Evolutionary conservation across 257 asterid genomes (phyloP).

Genomic region (Solanum rostratum): DNA sequence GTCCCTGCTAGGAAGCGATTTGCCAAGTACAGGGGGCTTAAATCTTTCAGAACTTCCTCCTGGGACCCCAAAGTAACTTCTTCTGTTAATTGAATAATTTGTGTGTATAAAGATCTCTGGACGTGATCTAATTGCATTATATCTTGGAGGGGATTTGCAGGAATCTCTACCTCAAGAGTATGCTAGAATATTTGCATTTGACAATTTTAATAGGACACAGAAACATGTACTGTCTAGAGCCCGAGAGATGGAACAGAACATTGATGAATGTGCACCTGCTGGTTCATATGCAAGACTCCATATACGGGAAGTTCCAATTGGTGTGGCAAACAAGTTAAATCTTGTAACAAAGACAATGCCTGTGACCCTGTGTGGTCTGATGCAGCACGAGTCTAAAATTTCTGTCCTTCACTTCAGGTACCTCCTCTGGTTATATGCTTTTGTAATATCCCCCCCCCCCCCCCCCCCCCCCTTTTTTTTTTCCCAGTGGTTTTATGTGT

Average conservation of each 20-base stretch:
- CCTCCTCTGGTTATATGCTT: neutral
- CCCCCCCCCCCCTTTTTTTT: neutral
- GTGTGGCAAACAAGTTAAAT: conserved; percentile 51
- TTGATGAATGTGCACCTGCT: conserved; percentile 29
- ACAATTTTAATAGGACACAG: conserved; percentile 68
- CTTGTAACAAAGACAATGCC: conserved; percentile 36
- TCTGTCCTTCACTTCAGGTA: conserved; percentile 98
- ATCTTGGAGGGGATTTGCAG: conserved; percentile 29
- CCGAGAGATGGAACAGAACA: conserved; percentile 53
- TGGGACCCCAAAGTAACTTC: conserved; percentile 93
- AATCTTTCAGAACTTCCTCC: conserved; percentile 90
- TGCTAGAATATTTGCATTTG: conserved; percentile 84
- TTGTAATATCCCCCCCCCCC: neutral
- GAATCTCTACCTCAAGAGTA: conserved; percentile 92
- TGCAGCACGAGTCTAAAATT: conserved; percentile 86
- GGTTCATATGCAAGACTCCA: conserved; percentile 75
- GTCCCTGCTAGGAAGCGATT: conserved; percentile 86
- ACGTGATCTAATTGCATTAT: neutral
- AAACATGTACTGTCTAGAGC: conserved; percentile 77
- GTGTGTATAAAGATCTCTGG: neutral
- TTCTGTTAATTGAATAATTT: neutral
- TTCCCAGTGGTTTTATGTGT: neutral
- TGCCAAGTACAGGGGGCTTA: conserved; percentile 90
- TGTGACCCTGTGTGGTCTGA: conserved; percentile 62
- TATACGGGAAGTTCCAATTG: conserved; percentile 46